These are phyloP conservation scores for Scedosporium boydii DNA, from an alignment of 2,329 filamentous ascomycete species.

Conservation along the genomic window DNA sequence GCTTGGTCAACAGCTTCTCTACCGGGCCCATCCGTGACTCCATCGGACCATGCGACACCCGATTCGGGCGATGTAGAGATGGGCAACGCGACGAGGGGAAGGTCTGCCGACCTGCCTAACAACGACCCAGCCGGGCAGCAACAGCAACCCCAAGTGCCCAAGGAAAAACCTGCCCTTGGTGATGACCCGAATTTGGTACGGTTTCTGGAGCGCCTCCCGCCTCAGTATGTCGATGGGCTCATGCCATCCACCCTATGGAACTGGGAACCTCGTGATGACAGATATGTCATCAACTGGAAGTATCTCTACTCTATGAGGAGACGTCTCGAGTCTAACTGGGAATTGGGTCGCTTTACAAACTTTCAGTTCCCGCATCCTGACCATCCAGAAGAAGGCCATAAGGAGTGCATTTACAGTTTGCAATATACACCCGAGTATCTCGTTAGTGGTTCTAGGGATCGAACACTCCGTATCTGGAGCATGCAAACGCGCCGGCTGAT, in stretches of 20 bases:
- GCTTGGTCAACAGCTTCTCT: conserved; percentile 6
- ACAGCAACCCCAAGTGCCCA: neutral
- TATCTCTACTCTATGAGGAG: conserved; percentile 84
- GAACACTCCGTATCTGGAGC: conserved; percentile 83
- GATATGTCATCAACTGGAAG: conserved; percentile 76
- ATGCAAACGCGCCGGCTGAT: conserved; percentile 71
- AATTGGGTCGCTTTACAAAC: conserved; percentile 67
- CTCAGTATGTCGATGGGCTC: neutral
- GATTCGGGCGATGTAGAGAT: neutral
- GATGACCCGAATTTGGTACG: neutral
- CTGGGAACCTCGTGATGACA: conserved; percentile 37
- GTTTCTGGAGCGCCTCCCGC: neutral
- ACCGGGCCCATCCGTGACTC: neutral
- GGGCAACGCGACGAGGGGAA: neutral
- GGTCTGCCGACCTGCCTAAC: neutral
- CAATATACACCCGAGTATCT: conserved; percentile 80
- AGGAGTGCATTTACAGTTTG: conserved; percentile 89
- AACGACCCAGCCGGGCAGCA: neutral
- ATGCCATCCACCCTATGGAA: conserved; percentile 27
- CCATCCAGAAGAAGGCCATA: conserved; percentile 72
- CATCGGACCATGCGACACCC: neutral
- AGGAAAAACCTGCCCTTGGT: neutral
- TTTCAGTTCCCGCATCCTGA: conserved; percentile 86
- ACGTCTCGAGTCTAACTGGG: conserved; percentile 85
- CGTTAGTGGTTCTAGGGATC: conserved; percentile 88